Evolutionary conservation across 768 basidiomycete genomes (phyloP).

Genomic region (Panus rudis): DNA sequence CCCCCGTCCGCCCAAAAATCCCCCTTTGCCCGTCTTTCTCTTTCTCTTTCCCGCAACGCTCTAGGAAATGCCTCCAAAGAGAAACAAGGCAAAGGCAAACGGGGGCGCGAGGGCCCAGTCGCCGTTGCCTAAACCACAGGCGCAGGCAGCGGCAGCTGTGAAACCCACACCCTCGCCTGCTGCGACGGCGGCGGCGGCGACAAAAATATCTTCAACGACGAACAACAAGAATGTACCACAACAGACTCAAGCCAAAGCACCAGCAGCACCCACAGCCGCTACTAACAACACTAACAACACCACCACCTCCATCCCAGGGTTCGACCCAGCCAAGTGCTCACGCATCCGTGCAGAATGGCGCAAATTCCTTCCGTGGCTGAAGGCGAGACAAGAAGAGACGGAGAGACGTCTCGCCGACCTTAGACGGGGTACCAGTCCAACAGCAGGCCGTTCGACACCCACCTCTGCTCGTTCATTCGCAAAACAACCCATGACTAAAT

Average conservation of each 20-base stretch:
- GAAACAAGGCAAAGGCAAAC: background rate
- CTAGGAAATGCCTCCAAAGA: background rate
- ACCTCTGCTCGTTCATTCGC: background rate
- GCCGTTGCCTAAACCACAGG: background rate
- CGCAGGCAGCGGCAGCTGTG: background rate
- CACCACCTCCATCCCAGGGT: background rate
- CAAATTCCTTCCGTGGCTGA: conserved; percentile 9
- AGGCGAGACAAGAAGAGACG: conserved; percentile 3
- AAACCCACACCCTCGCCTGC: background rate
- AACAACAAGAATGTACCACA: too few species aligned
- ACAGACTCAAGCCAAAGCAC: too few species aligned
- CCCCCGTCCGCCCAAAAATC: too few species aligned
- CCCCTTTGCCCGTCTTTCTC: background rate
- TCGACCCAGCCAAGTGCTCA: background rate
- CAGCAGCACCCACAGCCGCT: background rate
- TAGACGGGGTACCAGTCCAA: too few species aligned
- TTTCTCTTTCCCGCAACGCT: background rate
- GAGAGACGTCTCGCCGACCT: conserved; percentile 6
- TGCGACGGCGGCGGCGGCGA: background rate
- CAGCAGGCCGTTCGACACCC: background rate
- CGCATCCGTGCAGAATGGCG: conserved; percentile 9
- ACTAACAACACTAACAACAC: background rate
- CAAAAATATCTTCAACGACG: too few species aligned
- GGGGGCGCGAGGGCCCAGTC: background rate
- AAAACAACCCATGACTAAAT: too few species aligned